Base-by-base conservation (phyloP, 2,329 filamentous ascomycete genomes). In the Capronia coronata region DNA sequence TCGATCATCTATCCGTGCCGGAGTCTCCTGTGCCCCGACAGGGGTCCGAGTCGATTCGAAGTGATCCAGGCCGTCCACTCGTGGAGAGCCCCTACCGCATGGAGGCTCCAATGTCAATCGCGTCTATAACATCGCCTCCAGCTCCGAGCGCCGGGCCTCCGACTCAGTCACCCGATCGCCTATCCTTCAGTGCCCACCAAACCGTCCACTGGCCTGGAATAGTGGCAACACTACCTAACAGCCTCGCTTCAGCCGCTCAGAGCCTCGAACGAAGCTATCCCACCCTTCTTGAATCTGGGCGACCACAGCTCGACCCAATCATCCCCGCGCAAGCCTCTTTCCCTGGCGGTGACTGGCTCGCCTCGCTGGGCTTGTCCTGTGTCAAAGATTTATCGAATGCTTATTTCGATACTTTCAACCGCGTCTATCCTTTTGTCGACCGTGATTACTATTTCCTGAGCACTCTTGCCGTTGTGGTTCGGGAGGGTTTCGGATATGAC, bases 371-470 rank as follows among this genome's bases (percentile, higher is more conserved):
- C 7, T 60, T 76, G 25, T 68, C 72, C 0, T 68, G 73, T 34
- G 67, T 77, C 46, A 75, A 74, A 52, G 73, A 73, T 0, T 65
- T 78, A n/a, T 70, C 72, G 7, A 72, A 76, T 62, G 72, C 72
- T 0, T 78, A 75, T 52, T 78, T 78, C 58, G 66, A 71, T n/a
- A 74, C 75, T 0, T 77, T 77, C 55, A 75, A 77, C 56, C 73
- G 73, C 0, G 75, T 68, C 22, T 76, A 71, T 13, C 75, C 75
- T 0, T 69, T 76, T 18, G 68, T 78, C 44, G 75, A 78, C 54
- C 73, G 74, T 49, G 69, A 69, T 14, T 70, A 74, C 47, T 78
- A 75, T 59, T 74, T 73, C 56, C 68, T 73, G 1, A 73, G 68
- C 52, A 77, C 73, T 0, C 67, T 78, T 3, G 46, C 51, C 25